Base-by-base conservation (phyloP, 2,329 filamentous ascomycete species). In the Chaetomium olivaceum region DNA sequence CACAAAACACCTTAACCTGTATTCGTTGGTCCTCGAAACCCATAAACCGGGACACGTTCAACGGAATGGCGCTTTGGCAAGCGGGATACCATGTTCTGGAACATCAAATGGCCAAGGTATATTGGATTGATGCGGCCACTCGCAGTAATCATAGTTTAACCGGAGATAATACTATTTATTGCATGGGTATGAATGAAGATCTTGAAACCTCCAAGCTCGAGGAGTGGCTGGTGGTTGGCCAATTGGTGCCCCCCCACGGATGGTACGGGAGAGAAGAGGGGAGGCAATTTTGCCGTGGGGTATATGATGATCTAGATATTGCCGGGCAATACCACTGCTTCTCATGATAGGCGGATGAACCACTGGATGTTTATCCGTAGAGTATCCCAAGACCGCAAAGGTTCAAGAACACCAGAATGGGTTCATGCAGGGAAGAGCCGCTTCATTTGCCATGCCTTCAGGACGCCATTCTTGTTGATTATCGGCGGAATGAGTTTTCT, bases 251-350 rank as follows among this genome's bases (percentile, higher is more conserved):
- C 43, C 43, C n/a, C 21, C n/a, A 23, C 46, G 19, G 46, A 12
- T 48, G 21, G 46, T 23, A n/a, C 46, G 46, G 46, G 46, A 23
- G n/a, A n/a, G 46, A 27, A n/a, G 46, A 46, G 58, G 58, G 58
- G 43, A 33, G 12, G 8, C n/a, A 36, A 61, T 54, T 61, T 61
- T 61, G 48, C 58, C 48, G 46, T 61, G 39, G 48, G 48, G 31
- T 61, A 43, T 52, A 61, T 39, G 31, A 25, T n/a, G 46, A 39
- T 27, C 48, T 39, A 21, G 48, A 61, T 52, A 61, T 61, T 61
- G 58, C 29, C 12, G 8, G 3, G n/a, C 23, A 50, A 60, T 51
- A 51, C 29, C 43, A 16, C 12, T 29, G 16, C 21, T 21, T 12
- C 33, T 23, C 36, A 6, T 59, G 23, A 51, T 36, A 60, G 58